Base-by-base conservation (phyloP, 306 rosid genomes). In the Alnus rubra region DNA sequence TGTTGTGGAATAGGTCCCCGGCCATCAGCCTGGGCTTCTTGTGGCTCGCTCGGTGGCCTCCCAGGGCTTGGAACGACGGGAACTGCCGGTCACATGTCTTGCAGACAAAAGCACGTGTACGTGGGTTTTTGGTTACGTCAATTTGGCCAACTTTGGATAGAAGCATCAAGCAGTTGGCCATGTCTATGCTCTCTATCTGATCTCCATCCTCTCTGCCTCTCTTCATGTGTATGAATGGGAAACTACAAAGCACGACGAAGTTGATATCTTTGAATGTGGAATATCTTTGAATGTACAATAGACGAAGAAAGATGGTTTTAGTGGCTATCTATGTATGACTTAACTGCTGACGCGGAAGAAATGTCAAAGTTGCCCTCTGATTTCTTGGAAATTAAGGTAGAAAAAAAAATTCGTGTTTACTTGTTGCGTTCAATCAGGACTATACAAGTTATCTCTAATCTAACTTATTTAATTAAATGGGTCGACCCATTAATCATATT, bases 21-120 rank as follows among this genome's bases (percentile, higher is more conserved):
- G 73, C 39, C 78, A 67, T 80, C 1, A 86, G 81, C 77, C 84
- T 92, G 0, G 87, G 87, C 51, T 90, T 94, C 80, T 89, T 91
- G 81, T 92, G 98, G 77, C 94, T 90, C 3, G 98, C 94, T 23
- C 98, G 75, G 81, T 94, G 98, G 1, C 97, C 98, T 3, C 98
- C 98, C 15, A 94, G 86, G 4, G 98, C 98, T 68, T 94, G 98
- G 73, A 91, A 92, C 47, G 97, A 87, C 7, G 88, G 44, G 60
- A 94, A 94, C 19, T 79, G 73, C 19, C 85, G 83, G 64, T 81
- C 73, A 63, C 97, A 92, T 0, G 97, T 89, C 76, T 92, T 94
- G 92, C 98, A 94, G 51, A 37, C 74, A 15, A 89, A 94, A 30
- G 39, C 84, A 9, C 89, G 79, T 28, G 55, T 68, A 0, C 16